These are phyloP conservation scores for Eutrema heterophyllum DNA, from an alignment of 345 rosid genomes.

Conservation along the genomic window DNA sequence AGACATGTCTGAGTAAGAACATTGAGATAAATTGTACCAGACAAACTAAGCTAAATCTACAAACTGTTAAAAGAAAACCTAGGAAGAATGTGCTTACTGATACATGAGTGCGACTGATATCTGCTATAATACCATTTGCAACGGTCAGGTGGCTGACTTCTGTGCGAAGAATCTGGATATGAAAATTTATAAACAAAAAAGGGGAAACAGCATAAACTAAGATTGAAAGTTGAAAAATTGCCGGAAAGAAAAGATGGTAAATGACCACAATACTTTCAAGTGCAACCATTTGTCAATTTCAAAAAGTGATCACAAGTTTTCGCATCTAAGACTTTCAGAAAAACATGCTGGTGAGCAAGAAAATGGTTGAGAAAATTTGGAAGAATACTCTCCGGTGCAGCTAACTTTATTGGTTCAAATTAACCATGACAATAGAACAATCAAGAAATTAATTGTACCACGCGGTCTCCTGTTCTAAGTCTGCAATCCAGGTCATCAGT, in stretches of 20 bases:
- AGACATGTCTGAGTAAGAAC: constrained; percentile 15
- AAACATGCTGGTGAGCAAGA: constrained; percentile 11
- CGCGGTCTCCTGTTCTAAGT: constrained; percentile 80
- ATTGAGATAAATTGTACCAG: background rate
- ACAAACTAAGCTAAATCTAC: constrained; percentile 4
- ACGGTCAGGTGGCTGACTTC: constrained; percentile 51
- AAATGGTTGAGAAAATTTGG: background rate
- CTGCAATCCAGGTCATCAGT: constrained; percentile 49
- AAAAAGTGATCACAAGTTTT: background rate
- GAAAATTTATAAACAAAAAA: background rate
- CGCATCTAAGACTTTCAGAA: constrained; percentile 6
- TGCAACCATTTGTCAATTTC: constrained; percentile 5
- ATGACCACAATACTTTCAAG: background rate
- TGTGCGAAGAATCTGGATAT: constrained; percentile 62
- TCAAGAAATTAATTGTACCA: constrained; percentile 46
- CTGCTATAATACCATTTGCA: constrained; percentile 74
- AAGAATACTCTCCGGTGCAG: background rate
- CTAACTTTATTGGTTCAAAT: constrained; percentile 7
- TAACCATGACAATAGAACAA: constrained; percentile 9
- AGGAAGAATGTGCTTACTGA: constrained; percentile 56
- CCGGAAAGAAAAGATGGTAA: constrained; percentile 4
- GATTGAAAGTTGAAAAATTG: background rate
- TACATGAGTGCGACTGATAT: constrained; percentile 61
- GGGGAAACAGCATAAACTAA: background rate
- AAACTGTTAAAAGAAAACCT: background rate